Evolutionary conservation across 176 grass and related monocot genomes (phyloP).

Genomic region (Musa acuminata): DNA sequence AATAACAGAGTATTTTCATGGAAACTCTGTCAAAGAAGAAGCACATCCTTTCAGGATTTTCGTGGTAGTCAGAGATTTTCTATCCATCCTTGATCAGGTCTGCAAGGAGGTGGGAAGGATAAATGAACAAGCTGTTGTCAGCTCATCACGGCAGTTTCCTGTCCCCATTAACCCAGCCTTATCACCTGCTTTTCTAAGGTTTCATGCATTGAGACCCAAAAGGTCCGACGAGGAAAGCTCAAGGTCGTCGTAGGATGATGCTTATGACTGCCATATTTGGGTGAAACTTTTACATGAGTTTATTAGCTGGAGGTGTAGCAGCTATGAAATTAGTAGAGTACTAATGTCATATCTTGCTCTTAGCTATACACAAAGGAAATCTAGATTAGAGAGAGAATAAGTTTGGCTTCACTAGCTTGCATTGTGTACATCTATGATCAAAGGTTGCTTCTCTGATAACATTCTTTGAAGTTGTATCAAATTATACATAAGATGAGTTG

Average conservation of each 20-base stretch:
- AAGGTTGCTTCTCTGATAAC: too few species aligned
- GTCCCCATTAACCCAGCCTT: not conserved
- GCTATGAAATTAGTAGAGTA: too few species aligned
- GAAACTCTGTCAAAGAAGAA: constrained; percentile 6
- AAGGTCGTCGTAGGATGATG: not conserved
- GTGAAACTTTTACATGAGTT: too few species aligned
- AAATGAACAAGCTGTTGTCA: not conserved
- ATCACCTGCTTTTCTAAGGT: not conserved
- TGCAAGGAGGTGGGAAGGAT: constrained; percentile 4
- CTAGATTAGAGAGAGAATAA: too few species aligned
- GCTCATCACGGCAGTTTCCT: not conserved
- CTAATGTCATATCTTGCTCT: too few species aligned
- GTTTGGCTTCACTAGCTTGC: too few species aligned
- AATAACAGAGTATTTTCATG: constrained; percentile 10
- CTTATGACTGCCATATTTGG: too few species aligned
- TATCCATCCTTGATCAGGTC: constrained; percentile 7
- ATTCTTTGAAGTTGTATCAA: too few species aligned
- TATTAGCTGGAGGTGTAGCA: too few species aligned
- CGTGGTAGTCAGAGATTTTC: constrained; percentile 14
- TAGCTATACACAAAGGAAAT: too few species aligned
- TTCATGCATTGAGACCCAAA: not conserved
- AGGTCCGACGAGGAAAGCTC: not conserved
- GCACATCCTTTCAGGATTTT: constrained; percentile 16
- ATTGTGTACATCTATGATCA: too few species aligned
- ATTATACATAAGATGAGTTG: too few species aligned